Evolutionary conservation across 2,329 filamentous ascomycete species (phyloP).

Genomic region (Emydomyces testavorans): DNA sequence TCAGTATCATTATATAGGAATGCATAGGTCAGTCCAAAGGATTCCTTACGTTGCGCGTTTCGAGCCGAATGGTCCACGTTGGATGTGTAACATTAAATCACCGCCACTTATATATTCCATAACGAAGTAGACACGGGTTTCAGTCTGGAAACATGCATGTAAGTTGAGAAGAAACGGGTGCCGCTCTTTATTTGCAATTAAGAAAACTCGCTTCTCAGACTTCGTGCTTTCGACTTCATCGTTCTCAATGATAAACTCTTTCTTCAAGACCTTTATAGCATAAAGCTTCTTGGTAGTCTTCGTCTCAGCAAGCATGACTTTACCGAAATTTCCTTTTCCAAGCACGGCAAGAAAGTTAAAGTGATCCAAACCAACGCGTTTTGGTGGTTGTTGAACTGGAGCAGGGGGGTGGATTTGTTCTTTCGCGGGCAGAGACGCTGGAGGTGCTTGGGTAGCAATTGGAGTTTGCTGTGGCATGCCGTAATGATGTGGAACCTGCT

Average conservation of each 20-base stretch:
- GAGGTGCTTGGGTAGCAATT: constrained; percentile 21
- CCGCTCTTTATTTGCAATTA: constrained; percentile 92
- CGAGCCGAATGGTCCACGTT: constrained; percentile 87
- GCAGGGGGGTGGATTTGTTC: constrained; percentile 14
- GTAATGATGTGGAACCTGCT: constrained; percentile 13
- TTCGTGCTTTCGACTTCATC: constrained; percentile 97
- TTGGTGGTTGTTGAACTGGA: constrained; percentile 26
- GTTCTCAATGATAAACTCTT: constrained; percentile 99
- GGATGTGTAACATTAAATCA: constrained; percentile 98
- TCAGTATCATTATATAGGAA: background rate
- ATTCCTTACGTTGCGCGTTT: constrained; percentile 80
- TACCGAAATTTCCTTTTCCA: constrained; percentile 98
- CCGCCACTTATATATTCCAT: constrained; percentile 99
- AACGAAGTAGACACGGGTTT: constrained; percentile 96
- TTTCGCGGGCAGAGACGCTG: constrained; percentile 44
- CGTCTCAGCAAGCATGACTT: constrained; percentile 98
- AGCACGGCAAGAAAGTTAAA: constrained; percentile 98
- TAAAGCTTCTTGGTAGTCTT: constrained; percentile 87
- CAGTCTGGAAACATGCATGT: constrained; percentile 97
- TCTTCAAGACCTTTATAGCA: constrained; percentile 97
- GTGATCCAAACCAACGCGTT: constrained; percentile 84
- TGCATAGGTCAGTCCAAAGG: background rate
- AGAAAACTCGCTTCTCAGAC: constrained; percentile 93
- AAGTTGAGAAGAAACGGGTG: constrained; percentile 92
- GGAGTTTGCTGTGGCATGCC: constrained; percentile 19